Percentiles rank a stretch among this genome's conserved stretches.
These are phyloP conservation scores for Solanum arcanum DNA, from an alignment of 257 asterid genomes.

Conservation along the genomic window DNA sequence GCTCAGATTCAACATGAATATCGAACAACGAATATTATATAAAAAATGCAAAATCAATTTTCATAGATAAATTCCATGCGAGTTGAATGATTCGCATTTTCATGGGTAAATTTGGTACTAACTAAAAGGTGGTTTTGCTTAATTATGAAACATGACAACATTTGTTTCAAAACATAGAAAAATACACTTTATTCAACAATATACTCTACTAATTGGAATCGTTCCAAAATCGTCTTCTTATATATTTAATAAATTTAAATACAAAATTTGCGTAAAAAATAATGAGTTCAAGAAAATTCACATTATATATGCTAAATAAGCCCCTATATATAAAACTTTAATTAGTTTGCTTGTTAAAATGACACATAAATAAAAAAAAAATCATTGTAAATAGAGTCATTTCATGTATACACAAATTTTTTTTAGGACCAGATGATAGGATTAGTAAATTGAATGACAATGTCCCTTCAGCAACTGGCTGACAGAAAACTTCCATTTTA, in stretches of 20 bases:
- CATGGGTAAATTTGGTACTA: not conserved
- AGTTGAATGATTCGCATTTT: not conserved
- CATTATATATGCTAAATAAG: no score
- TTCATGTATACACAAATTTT: not conserved
- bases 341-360: no score
- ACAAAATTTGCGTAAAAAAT: no score
- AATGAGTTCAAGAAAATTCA: no score
- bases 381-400: not conserved
- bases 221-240: no score
- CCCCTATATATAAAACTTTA: no score
- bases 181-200: not conserved
- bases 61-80: not conserved
- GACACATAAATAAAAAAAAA: not conserved
- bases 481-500: not conserved
- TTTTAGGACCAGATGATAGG: not conserved
- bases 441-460: not conserved
- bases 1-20: no score
- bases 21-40: rapidly evolving
- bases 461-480: not conserved
- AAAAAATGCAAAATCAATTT: not conserved
- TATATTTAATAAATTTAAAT: no score
- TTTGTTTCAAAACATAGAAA: not conserved
- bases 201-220: no score
- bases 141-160: not conserved
- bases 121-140: not conserved